Conservation (phyloP, 1,284 basidiomycete species). For the Caloboletus firmus region DNA sequence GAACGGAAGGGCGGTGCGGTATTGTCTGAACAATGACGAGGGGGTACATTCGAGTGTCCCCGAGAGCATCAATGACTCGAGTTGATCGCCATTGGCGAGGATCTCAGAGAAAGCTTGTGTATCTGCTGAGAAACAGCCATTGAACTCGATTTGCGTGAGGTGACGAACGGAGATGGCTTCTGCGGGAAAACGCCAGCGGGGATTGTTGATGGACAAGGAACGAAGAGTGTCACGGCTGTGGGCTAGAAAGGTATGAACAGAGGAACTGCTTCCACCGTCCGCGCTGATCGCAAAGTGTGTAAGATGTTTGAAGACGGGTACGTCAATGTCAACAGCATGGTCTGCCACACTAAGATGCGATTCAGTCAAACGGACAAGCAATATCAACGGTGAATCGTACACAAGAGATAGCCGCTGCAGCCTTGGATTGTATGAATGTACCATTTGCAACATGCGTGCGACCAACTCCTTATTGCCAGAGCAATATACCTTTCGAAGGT, state of each 20-base stretch:
- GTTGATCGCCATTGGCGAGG: constrained; percentile 56
- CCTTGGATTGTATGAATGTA: constrained; percentile 52
- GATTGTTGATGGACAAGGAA: constrained; percentile 54
- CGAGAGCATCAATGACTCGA: constrained; percentile 58
- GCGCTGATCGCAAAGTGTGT: constrained; percentile 55
- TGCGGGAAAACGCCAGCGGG: constrained; percentile 56
- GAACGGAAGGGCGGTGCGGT: constrained; percentile 49
- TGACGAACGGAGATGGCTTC: constrained; percentile 56
- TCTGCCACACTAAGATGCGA: constrained; percentile 45
- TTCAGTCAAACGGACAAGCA: constrained; percentile 1
- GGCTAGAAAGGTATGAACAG: constrained; percentile 48
- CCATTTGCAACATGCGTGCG: constrained; percentile 48
- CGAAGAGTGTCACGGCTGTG: constrained; percentile 57
- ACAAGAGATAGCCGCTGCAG: constrained; percentile 55
- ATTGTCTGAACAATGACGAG: constrained; percentile 50
- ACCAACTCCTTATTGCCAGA: constrained; percentile 58
- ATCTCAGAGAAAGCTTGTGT: constrained; percentile 57
- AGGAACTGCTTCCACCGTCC: constrained; percentile 41
- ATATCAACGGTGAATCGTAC: constrained; percentile 35
- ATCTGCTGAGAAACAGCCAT: constrained; percentile 52
- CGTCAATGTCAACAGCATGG: constrained; percentile 49
- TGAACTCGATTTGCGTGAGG: constrained; percentile 62
- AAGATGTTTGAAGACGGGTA: constrained; percentile 58
- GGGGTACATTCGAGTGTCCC: constrained; percentile 51
- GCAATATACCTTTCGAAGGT: constrained; percentile 59